Base-by-base conservation (phyloP, 495 filamentous ascomycete species). In the Pyronema omphalodes region DNA sequence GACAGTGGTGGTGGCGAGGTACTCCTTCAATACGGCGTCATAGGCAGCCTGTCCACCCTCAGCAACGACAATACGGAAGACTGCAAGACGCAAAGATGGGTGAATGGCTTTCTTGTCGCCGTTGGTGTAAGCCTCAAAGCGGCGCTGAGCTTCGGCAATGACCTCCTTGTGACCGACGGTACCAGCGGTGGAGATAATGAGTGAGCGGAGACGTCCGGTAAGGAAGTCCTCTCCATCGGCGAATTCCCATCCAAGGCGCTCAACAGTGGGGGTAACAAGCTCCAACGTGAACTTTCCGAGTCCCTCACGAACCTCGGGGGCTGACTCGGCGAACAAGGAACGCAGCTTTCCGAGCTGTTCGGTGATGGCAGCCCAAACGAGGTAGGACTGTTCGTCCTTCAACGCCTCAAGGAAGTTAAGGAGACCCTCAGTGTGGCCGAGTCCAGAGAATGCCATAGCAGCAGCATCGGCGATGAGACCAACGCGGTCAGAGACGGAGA, bases 381-480 rank as follows among this genome's bases (percentile, higher is more conserved):
- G 76, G 62, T 86, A 86, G 62, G 84, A 85, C 7, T 71, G 71
- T 67, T 98, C 91, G n/a, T 74, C 72, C 61, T 80, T 73, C 67
- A 95, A 84, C 19, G 81, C 82, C 60, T 89, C 78, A 48, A 94
- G 59, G 45, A 98, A 83, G 6, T 80, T 76, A 48, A 98, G 69
- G 9, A 98, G 67, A 7, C 84, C 82, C 9, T 83, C 73, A 0
- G 88, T 93, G 0, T 77, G 82, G 51, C 83, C 79, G 61, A 89
- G 74, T 9, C 91, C 91, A 53, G 91, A 82, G 52, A 89, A 74
- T 15, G 93, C 88, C 58, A 94, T 77, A 40, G 91, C 88, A 54
- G 83, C 82, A n/a, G 91, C 87, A 67, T 94, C 91, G 48, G 83
- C 86, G 56, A 93, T 78, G 55, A 93, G 73, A 6, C 84, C 86